Evolutionary conservation across 1,284 basidiomycete genomes (phyloP), one percentile per base, ranked within the genome.

Genomic region (Violaceomyces palustris): DNA sequence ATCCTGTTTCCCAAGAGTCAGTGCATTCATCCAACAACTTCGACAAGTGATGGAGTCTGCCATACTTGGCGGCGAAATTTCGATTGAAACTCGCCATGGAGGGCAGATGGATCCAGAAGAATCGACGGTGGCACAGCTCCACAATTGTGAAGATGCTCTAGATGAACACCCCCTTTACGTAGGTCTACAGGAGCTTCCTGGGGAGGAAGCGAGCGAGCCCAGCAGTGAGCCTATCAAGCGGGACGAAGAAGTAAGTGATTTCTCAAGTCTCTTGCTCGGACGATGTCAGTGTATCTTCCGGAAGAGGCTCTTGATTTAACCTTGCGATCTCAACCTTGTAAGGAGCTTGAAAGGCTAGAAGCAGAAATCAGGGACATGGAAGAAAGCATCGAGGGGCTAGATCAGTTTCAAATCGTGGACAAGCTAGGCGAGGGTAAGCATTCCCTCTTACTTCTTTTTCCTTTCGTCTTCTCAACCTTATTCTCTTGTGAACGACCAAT

Each of bases 361-460:
- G 64, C 61, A 35, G 73, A 75, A 43, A 64, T 74, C 26, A 43
- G 55, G 9, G 86, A 87, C 48, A 86, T 96, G 47, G 78, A 80
- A 45, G 77, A 78, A 27, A 88, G 93, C 74, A 91, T 97, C 42
- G 59, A 70, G 19, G 74, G 76, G 17, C 67, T 81, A 4, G 43
- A 61, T 18, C 78, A 86, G 58, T 98, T 94, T 78, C 80, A 79
- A 47, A 79, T 97, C 19, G 76, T 97, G 21, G 93, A 97, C 76
- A 81, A 91, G 6, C 80, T 98, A 0, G 93, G 93, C 12, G 96
- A 93, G 53, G 81, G 79, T 78, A 40, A 42, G 75, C 52, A 22
- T 25, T 7, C 9, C 29, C 12, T 4, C 12, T 22, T 28, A 4
- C 14, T 30, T 11, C 15, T 35, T 24, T 19, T 10, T 11, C 34